Evolutionary conservation across 768 basidiomycete species (phyloP).

Genomic region (Pulveroboletus sp.): DNA sequence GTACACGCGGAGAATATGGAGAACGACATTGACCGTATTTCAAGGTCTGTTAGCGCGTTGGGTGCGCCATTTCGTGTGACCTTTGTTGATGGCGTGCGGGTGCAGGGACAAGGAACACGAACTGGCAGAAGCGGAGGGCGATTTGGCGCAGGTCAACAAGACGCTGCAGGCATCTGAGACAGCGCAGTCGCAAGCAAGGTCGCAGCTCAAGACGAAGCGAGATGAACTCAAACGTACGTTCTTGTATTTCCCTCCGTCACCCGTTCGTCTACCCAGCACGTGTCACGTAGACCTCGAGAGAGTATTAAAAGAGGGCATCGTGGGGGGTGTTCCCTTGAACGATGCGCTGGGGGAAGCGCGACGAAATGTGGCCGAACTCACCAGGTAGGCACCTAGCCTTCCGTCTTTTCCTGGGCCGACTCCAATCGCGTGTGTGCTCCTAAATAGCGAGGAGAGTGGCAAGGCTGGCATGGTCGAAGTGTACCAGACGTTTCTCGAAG

Average conservation of each 20-base stretch:
- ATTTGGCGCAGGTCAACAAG: slow-evolving; percentile 43
- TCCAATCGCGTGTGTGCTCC: not conserved
- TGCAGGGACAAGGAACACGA: slow-evolving; percentile 67
- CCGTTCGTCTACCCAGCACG: not conserved
- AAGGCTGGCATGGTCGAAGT: slow-evolving; percentile 38
- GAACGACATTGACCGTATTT: slow-evolving; percentile 55
- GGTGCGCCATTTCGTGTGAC: not conserved
- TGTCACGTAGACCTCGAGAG: slow-evolving; percentile 36
- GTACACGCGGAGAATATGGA: slow-evolving; percentile 67
- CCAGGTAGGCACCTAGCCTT: slow-evolving; percentile 11
- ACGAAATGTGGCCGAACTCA: slow-evolving; percentile 10
- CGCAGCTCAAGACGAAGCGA: slow-evolving; percentile 56
- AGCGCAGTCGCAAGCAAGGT: slow-evolving; percentile 52
- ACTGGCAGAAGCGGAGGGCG: slow-evolving; percentile 32
- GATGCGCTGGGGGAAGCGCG: slow-evolving; percentile 43
- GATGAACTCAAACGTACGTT: slow-evolving; percentile 56
- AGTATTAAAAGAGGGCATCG: slow-evolving; percentile 36
- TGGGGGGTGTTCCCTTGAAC: slow-evolving; percentile 39
- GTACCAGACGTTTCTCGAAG: slow-evolving; percentile 51
- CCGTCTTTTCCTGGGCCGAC: not conserved
- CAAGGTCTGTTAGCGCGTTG: slow-evolving; percentile 45
- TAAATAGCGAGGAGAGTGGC: slow-evolving; percentile 14
- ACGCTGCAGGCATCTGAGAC: slow-evolving; percentile 62
- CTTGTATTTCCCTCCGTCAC: not conserved
- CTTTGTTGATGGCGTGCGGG: not conserved